Evolutionary conservation across 176 grass and related monocot genomes (phyloP), one percentile per base, ranked within the genome.

Genomic region (Oropetium thomaeum): DNA sequence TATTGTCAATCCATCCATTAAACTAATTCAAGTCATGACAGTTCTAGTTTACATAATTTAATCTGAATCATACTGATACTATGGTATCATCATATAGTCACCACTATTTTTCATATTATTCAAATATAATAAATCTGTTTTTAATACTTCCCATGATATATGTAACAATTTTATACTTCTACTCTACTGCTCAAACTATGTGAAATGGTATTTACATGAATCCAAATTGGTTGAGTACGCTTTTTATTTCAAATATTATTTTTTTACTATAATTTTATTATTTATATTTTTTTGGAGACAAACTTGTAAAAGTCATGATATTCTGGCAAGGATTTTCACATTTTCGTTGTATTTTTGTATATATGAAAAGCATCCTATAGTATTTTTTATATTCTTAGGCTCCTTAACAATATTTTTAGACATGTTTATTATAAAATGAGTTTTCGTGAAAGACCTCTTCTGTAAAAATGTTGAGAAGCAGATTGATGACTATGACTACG

Each of bases 401-500:
- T 28, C 62, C 11, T 55, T 70, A 43, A 87, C 32, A 65, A 1
- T 35, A 5, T 20, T 71, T 27, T 49, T 70, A 49, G 6, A 8
- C 76, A 97, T 90, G 94, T 91, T 97, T 76, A 97, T 90, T 0
- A 93, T 91, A 61, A 90, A 97, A 53, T 90, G 94, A 16, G 74
- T 89, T 69, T 88, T 97, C 41, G 94, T 87, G 81, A 90, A 97
- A 86, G 90, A 90, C 42, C 67, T 97, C 10, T 91, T 97, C 83
- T 93, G 88, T 86, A 97, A 97, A 78, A 88, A 97, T 71, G 90
- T 97, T 19, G 88, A 87, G 86, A 97, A 78, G 62, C 86, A 93
- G 27, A 81, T 93, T 68, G 90, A 97, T 74, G 90, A 93, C 69
- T 97, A 97, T 41, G 93, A 91, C 74, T n/a, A n/a, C n/a, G n/a